Conservation (phyloP, 768 basidiomycete genomes). For the Leccinum subtestaceum region DNA sequence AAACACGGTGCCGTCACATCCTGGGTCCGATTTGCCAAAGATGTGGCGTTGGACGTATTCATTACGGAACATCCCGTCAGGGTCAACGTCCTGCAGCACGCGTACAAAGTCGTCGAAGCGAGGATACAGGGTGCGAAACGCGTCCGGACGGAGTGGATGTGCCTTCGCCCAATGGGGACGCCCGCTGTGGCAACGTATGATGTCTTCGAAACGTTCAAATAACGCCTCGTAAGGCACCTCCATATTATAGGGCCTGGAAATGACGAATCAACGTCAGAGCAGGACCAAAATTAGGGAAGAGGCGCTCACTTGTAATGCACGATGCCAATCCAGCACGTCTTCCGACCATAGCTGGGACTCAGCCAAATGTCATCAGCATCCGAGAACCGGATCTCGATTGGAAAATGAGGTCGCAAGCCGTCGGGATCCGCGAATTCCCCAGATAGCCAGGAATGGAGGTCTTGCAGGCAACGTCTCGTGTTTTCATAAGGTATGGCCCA, state of each 20-base stretch:
- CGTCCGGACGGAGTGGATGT: conserved; percentile 65
- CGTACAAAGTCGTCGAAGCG: conserved; percentile 72
- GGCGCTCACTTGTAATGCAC: conserved; percentile 89
- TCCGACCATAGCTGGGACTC: conserved; percentile 76
- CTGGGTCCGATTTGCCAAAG: conserved; percentile 51
- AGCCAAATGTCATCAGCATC: conserved; percentile 91
- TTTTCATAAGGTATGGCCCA: conserved; percentile 83
- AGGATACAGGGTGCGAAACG: conserved; percentile 71
- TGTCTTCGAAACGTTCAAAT: conserved; percentile 73
- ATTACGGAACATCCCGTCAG: conserved; percentile 75
- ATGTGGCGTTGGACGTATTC: conserved; percentile 89
- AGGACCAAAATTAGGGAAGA: neutral
- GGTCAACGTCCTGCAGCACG: conserved; percentile 70
- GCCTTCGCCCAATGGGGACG: conserved; percentile 97
- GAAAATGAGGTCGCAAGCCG: conserved; percentile 87
- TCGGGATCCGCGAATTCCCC: conserved; percentile 60
- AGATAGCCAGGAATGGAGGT: conserved; percentile 69
- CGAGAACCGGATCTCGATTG: conserved; percentile 89
- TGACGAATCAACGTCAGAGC: neutral
- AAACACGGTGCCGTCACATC: conserved; percentile 45
- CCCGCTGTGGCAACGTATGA: conserved; percentile 67
- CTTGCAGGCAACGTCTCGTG: conserved; percentile 64
- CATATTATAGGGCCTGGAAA: conserved; percentile 74
- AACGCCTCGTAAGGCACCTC: conserved; percentile 77
- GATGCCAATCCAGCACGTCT: conserved; percentile 94